Conservation (phyloP, 768 basidiomycete genomes). For the Cyathus striatus region DNA sequence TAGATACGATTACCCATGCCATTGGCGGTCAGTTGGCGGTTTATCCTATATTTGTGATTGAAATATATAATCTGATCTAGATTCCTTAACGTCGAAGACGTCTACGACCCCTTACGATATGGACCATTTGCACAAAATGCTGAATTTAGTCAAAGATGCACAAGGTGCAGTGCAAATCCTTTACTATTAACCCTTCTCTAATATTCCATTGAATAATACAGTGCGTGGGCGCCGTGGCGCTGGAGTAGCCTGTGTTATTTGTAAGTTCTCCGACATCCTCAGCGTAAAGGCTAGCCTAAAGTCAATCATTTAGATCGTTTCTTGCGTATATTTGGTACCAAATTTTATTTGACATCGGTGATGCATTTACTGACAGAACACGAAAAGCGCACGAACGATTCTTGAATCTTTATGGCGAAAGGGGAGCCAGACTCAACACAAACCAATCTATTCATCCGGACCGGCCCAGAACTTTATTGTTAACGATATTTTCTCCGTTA, state of each 20-base stretch:
- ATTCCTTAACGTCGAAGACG: constrained; percentile 30
- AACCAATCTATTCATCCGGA: constrained; percentile 31
- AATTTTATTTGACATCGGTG: too few species aligned
- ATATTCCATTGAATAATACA: too few species aligned
- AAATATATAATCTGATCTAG: constrained; percentile 13
- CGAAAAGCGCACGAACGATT: constrained; percentile 29
- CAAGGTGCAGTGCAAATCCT: constrained; percentile 23
- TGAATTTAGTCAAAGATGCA: constrained; percentile 26
- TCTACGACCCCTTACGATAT: constrained; percentile 32
- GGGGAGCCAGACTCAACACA: constrained; percentile 30
- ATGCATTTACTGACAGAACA: too few species aligned
- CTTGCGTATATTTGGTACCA: constrained; percentile 41
- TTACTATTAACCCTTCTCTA: too few species aligned
- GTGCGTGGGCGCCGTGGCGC: too few species aligned
- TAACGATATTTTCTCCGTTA: constrained; percentile 29
- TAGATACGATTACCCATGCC: constrained; percentile 30
- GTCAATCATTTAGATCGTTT: constrained; percentile 26
- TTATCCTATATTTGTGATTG: too few species aligned
- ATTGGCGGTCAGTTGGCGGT: constrained; percentile 33
- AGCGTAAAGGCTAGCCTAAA: too few species aligned
- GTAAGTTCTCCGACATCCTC: too few species aligned
- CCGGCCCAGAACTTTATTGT: constrained; percentile 21
- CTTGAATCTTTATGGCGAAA: constrained; percentile 39
- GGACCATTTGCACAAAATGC: constrained; percentile 31
- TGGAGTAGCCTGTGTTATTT: too few species aligned